Evolutionary conservation across 73 alveolate genomes (phyloP), one percentile per base, ranked within the genome.

Genomic region (Diophrys appendiculata): DNA sequence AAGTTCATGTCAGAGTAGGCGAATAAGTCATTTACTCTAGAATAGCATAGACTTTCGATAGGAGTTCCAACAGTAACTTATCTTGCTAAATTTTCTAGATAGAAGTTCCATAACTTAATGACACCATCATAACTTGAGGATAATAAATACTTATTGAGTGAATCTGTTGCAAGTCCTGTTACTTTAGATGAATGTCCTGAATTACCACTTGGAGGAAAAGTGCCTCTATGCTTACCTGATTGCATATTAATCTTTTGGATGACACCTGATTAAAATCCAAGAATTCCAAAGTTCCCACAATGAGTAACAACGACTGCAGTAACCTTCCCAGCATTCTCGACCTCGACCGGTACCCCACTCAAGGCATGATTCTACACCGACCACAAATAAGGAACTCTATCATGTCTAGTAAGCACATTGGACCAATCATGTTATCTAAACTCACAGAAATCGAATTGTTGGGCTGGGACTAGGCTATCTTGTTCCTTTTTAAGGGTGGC

Each of bases 371-470:
- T 94, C 56, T 84, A 96, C 80, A 81, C 78, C 23, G 83, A 70
- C 89, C 94, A 94, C 54, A 94, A 79, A 54, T 84, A 77, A 0
- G 96, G 97, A 31, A 26, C 54, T 0, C 82, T 94, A 34, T 81
- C 83, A 74, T 90, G 83, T 71, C 94, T 84, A 55, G 98, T 88
- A 13, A 93, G 82, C 53, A 95, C 77, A 81, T 95, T 95, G 26
- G 90, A 72, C 99, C 99, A 95, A 81, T 95, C 99, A 81, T 93
- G 81, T 88, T 95, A 97, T 77, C 98, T 87, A 55, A 89, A 83
- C 76, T 88, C 96, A 64, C 90, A 75, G 75, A 88, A 95, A 69
- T 87, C 94, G 79, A 95, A 90, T 64, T 76, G 60, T 29, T 86
- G 70, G 31, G 88, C 68, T 18, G 78, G 71, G 31, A 72, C 77